Base-by-base conservation (phyloP, 2,329 filamentous ascomycete species). In the Diaporthe aspalathi region DNA sequence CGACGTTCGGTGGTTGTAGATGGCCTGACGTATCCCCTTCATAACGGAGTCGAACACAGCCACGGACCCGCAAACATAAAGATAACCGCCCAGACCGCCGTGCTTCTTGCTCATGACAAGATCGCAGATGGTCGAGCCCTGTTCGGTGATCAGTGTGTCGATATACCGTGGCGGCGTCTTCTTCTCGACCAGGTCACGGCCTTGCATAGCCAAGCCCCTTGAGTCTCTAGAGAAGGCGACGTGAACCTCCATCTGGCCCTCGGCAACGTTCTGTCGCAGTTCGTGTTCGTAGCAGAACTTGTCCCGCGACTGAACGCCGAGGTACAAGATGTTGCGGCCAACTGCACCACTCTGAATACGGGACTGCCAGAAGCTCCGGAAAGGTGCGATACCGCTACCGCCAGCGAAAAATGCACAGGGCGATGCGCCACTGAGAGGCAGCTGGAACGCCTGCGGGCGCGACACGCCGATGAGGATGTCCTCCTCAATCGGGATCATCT, bases 51-150 rank as follows among this genome's bases (percentile, higher is more conserved):
- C 86, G 74, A 82, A 89, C 17, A 82, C 84, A 3, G 83, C 80
- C 6, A 86, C 80, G 0, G 84, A 86, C 5, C 85, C 85, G 74
- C 84, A 87, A 17, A 86, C 81, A 71, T 86, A 87, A 2, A 87
- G 78, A 67, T 86, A 83, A 0, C 83, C 84, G 20, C 83, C 84
- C 1, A 85, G 77, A 0, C 86, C 86, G 5, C 86, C 86, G 56
- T 87, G 85, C 54, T 85, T 87, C 78, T 88, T 89, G 0, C 84
- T 86, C 85, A 88, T 88, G 67, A 88, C 85, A 20, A 88, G 79
- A 66, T 88, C 87, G 38, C 85, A 87, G 9, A 89, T 82, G 0
- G 81, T 82, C 0, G 82, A 81, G 0, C 85, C 84, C 74, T 88
- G 85, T 72, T 88, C 85, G 0, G 85, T 80, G 29, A 88, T 87